phyloP scores from a whole-genome alignment of 1,284 basidiomycete genomes.

The Sutorius eximius region DNA sequence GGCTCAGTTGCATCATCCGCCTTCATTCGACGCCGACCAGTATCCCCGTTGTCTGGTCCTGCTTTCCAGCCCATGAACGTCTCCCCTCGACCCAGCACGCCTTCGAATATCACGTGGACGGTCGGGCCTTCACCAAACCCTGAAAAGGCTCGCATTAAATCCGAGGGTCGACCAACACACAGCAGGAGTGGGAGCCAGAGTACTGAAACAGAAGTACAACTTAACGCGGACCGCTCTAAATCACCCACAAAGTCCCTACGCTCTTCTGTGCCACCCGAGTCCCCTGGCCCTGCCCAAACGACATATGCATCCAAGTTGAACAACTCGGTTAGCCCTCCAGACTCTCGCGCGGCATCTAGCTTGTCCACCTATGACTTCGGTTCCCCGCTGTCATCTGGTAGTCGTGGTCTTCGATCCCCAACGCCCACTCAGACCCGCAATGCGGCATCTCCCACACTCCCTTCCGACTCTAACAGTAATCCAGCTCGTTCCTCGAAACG shows the following conservation, averaged over 20 bases:
- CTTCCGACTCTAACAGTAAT: conserved; percentile 33
- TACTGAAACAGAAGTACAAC: conserved; percentile 46
- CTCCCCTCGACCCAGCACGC: conserved; percentile 65
- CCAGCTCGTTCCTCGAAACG: conserved; percentile 55
- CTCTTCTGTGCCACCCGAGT: conserved; percentile 61
- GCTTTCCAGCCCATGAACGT: conserved; percentile 60
- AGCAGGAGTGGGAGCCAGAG: conserved; percentile 61
- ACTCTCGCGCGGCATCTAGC: conserved; percentile 48
- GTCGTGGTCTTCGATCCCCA: conserved; percentile 52
- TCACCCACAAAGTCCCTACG: conserved; percentile 47
- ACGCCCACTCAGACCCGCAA: conserved; percentile 65
- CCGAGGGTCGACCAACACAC: conserved; percentile 44
- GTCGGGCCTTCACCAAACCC: conserved; percentile 36
- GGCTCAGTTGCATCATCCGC: conserved; percentile 47
- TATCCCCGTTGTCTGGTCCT: conserved; percentile 61
- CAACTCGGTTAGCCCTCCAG: conserved; percentile 32
- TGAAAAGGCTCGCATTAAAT: conserved; percentile 30
- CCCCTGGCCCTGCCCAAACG: conserved; percentile 37
- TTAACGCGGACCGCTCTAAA: conserved; percentile 41
- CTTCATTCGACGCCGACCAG: conserved; percentile 57
- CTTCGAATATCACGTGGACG: conserved; percentile 71
- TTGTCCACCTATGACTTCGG: conserved; percentile 55
- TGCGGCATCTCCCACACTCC: conserved; percentile 52
- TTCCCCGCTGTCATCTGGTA: conserved; percentile 45
- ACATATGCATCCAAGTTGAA: conserved; percentile 24